Evolutionary conservation across 257 asterid species (phyloP), one percentile per base, ranked within the genome.

Genomic region (Nemophila menziesii): DNA sequence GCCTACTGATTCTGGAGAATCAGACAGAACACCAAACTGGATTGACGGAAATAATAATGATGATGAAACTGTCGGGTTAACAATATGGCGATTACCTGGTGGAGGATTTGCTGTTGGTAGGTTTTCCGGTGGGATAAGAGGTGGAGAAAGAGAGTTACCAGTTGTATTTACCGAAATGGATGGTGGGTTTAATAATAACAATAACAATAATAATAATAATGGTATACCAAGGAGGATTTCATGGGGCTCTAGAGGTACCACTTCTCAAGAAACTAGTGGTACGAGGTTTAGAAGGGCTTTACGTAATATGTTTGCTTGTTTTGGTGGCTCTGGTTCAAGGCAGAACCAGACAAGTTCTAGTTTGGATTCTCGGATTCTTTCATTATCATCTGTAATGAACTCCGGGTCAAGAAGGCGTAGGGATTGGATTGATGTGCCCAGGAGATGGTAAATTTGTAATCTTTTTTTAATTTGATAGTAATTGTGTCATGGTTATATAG

Each of bases 21-120:
- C 39, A 4, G 57, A 12, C 8, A 62, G 80, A 41, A 74, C 56
- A 16, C 51, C 26, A 15, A 75, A 50, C 22, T 78, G 56, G 44
- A n/a, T n/a, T n/a, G n/a, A n/a, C n/a, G n/a, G n/a, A n/a, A n/a
- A n/a, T n/a, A 47, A 33, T 20, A 55, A 37, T 33, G 81, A 62
- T 26, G 92, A 68, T 12, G 92, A 75, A 46, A 62, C 83, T 4
- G 92, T 78, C 39, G 95, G 95, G 15, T 34, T 85, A 52, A 85
- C 95, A 0, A 85, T 85, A 52, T 85, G 95, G 95, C 69, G 95
- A 48, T 54, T 85, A 63, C 95, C 95, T 0, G 95, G 95, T 2
- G 93, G 93, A 19, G 95, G 95, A 33, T 85, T 80, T 42, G 95
- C 95, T 0, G 95, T 85, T 21, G 95, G 95, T 54, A 67, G 95